Evolutionary conservation across 225 moss, liverwort and hornwort genomes (phyloP).

Genomic region (Marchantia paleacea): DNA sequence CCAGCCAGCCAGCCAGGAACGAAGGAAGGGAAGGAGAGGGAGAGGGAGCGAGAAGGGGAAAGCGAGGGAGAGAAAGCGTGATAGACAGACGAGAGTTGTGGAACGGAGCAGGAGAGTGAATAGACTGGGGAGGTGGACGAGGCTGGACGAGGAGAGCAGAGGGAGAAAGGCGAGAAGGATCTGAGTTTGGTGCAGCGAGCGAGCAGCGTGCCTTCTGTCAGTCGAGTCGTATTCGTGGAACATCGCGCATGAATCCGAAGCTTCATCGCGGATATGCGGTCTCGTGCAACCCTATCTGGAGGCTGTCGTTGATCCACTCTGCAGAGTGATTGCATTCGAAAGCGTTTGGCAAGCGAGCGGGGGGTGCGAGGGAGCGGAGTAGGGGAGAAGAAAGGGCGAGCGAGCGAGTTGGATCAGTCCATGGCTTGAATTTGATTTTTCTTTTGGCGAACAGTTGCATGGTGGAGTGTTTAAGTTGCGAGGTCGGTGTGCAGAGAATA

Average conservation of each 20-base stretch:
- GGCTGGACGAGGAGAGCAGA: background rate
- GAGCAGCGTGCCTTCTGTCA: conserved; percentile 4
- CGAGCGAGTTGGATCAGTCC: conserved; percentile 9
- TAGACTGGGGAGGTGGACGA: conserved; percentile 5
- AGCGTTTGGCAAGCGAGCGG: background rate
- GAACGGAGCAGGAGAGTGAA: background rate
- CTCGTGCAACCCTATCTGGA: conserved; percentile 39
- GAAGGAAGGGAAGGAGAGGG: background rate
- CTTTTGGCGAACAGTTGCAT: conserved; percentile 10
- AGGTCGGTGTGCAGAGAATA: conserved; percentile 19
- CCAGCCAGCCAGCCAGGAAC: background rate
- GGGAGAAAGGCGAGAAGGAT: conserved; percentile 1
- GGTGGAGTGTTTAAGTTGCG: conserved; percentile 21
- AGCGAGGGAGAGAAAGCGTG: background rate
- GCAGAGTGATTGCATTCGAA: conserved; percentile 9
- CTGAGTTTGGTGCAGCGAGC: background rate
- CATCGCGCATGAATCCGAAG: conserved; percentile 15
- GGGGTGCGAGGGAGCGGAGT: background rate
- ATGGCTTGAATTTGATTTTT: conserved; percentile 11
- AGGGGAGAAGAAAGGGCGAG: background rate
- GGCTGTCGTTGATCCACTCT: conserved; percentile 18
- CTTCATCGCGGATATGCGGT: conserved; percentile 8
- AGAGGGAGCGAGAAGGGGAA: background rate
- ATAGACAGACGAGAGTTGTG: background rate
- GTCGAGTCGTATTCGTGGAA: conserved; percentile 11